Conservation (phyloP, 345 rosid species). For the Eucalyptus cloeziana region DNA sequence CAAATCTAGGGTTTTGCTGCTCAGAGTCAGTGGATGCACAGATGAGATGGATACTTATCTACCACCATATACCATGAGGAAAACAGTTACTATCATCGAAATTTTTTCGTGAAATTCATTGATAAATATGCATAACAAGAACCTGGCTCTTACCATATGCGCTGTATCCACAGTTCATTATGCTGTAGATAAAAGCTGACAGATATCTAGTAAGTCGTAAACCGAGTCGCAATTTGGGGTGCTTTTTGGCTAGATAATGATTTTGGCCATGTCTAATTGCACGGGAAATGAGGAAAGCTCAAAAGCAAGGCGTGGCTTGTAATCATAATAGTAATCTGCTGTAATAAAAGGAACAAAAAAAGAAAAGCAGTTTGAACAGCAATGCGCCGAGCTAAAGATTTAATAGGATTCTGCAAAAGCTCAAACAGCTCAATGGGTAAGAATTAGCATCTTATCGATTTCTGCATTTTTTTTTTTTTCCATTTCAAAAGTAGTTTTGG, state of each 20-base stretch:
- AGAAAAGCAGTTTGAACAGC: not conserved
- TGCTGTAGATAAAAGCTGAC: not conserved
- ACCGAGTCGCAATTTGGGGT: not conserved
- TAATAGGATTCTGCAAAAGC: not conserved
- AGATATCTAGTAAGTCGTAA: not conserved
- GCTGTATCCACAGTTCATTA: not conserved
- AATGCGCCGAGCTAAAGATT: not conserved
- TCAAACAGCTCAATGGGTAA: not conserved
- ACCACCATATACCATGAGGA: not conserved
- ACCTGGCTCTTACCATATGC: not conserved
- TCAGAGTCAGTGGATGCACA: not conserved
- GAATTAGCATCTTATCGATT: not conserved
- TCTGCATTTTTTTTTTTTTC: not conserved
- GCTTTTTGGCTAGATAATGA: constrained; percentile 9
- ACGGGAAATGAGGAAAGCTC: constrained; percentile 5
- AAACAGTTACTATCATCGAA: not conserved
- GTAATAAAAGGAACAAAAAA: not conserved
- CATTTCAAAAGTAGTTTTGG: not conserved
- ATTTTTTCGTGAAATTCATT: not conserved
- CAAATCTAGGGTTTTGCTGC: not conserved
- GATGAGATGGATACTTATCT: not conserved
- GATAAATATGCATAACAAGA: not conserved
- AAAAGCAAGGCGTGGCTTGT: not conserved
- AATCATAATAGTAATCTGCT: not conserved
- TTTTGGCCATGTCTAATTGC: constrained; percentile 25